Percentiles rank a stretch among this genome's conserved stretches.
phyloP scores from a whole-genome alignment of 2,329 filamentous ascomycete genomes.

The Graphilbum fragrans region DNA sequence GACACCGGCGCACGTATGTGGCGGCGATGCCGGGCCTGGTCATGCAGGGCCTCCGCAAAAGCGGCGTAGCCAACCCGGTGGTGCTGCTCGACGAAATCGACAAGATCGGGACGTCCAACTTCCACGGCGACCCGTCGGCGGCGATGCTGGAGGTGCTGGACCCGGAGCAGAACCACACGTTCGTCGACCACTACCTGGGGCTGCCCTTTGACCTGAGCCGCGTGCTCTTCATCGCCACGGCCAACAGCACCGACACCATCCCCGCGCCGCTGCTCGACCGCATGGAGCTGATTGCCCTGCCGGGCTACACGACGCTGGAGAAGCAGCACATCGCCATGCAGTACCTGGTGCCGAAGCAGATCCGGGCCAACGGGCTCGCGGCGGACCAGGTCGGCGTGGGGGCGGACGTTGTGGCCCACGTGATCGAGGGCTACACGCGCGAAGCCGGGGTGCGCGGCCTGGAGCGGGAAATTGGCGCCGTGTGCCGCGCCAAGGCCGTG shows the following conservation, averaged over 20 bases:
- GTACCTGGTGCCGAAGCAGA: conserved; percentile 93
- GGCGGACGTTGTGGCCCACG: conserved; percentile 81
- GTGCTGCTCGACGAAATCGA: conserved; percentile 96
- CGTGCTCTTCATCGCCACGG: conserved; percentile 93
- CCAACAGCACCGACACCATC: conserved; percentile 90
- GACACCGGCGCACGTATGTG: conserved; percentile 90
- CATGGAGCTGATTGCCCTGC: conserved; percentile 91
- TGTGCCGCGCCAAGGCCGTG: conserved; percentile 90
- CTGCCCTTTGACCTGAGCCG: conserved; percentile 94
- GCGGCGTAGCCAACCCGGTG: conserved; percentile 89
- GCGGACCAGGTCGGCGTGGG: conserved; percentile 65
- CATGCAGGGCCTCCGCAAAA: conserved; percentile 88
- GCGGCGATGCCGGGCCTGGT: conserved; percentile 97
- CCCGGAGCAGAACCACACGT: conserved; percentile 90
- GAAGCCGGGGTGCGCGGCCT: conserved; percentile 93
- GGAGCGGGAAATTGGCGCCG: conserved; percentile 87
- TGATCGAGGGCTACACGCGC: conserved; percentile 92
- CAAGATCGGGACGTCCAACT: conserved; percentile 83
- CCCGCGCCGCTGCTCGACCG: conserved; percentile 86
- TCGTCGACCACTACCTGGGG: conserved; percentile 92
- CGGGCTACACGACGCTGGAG: conserved; percentile 93
- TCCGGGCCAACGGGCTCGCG: conserved; percentile 75
- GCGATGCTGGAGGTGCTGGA: conserved; percentile 97
- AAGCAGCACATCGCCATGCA: conserved; percentile 89
- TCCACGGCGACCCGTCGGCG: conserved; percentile 90